Conservation (phyloP, 2,329 filamentous ascomycete genomes). For the Clonostachys byssicola region DNA sequence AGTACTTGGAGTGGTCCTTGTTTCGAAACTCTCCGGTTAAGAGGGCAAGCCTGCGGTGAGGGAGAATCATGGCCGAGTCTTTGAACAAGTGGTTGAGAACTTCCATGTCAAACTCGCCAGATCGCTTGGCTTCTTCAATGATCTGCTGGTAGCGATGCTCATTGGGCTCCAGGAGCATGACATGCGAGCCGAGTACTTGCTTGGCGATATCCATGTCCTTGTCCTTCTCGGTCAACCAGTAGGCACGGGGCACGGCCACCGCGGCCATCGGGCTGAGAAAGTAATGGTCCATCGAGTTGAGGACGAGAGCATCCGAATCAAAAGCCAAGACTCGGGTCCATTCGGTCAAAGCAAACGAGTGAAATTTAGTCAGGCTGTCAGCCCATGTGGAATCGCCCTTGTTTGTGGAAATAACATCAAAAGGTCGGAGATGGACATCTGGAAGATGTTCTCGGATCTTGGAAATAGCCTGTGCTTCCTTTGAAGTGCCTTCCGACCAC, state of each 20-base stretch:
- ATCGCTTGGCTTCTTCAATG: slow-evolving; percentile 11
- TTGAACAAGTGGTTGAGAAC: slow-evolving; percentile 59
- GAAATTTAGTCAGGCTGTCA: slow-evolving; percentile 61
- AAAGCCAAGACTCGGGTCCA: slow-evolving; percentile 46
- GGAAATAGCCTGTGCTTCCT: not conserved
- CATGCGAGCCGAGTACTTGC: slow-evolving; percentile 53
- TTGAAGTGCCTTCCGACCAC: not conserved
- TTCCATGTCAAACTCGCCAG: slow-evolving; percentile 59
- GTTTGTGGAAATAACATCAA: no score
- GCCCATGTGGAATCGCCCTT: slow-evolving; percentile 45
- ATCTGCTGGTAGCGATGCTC: slow-evolving; percentile 19
- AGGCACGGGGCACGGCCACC: slow-evolving; percentile 66
- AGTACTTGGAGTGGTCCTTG: slow-evolving; percentile 28
- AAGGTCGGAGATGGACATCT: no score
- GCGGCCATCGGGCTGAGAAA: slow-evolving; percentile 58
- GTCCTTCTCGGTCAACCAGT: slow-evolving; percentile 47
- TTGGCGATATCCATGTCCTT: slow-evolving; percentile 23
- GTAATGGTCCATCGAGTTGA: slow-evolving; percentile 62
- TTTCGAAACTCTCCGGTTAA: slow-evolving; percentile 57
- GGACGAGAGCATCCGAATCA: slow-evolving; percentile 57
- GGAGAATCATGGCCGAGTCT: slow-evolving; percentile 54
- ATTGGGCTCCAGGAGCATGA: slow-evolving; percentile 60
- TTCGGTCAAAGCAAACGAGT: slow-evolving; percentile 62
- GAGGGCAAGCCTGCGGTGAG: slow-evolving; percentile 58
- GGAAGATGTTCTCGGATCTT: no score